phyloP scores from a whole-genome alignment of 805 yeast genomes.

The Wickerhamomyces kurtzmanii region DNA sequence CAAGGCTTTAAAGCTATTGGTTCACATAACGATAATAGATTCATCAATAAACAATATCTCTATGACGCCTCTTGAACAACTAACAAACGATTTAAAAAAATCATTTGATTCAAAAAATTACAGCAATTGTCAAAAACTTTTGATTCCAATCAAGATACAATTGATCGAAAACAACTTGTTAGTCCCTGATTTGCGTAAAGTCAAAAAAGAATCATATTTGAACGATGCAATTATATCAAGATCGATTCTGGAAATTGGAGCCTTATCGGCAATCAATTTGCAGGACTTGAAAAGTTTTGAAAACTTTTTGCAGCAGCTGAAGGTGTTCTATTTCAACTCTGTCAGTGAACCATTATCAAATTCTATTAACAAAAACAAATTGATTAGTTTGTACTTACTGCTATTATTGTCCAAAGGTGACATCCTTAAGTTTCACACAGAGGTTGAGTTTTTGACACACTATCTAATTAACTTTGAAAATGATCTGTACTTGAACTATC shows the following conservation, averaged over 20 bases:
- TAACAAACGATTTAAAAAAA: constrained; percentile 59
- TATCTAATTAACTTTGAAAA: constrained; percentile 39
- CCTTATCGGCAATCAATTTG: constrained; percentile 62
- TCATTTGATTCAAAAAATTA: constrained; percentile 58
- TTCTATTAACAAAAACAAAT: constrained; percentile 58
- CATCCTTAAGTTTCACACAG: constrained; percentile 83
- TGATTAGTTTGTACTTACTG: constrained; percentile 68
- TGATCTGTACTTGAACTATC: constrained; percentile 70
- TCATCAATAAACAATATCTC: constrained; percentile 21
- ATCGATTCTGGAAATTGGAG: constrained; percentile 81
- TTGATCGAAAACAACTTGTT: constrained; percentile 70
- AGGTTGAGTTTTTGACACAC: constrained; percentile 63
- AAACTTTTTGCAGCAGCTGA: constrained; percentile 62
- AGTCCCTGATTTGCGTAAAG: constrained; percentile 45
- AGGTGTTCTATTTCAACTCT: constrained; percentile 57
- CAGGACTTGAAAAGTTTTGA: constrained; percentile 58
- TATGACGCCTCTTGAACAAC: constrained; percentile 48
- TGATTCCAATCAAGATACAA: constrained; percentile 70
- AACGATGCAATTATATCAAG: constrained; percentile 73
- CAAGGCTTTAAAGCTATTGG: too few species aligned
- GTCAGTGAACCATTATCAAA: constrained; percentile 21
- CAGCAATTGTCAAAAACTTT: constrained; percentile 44
- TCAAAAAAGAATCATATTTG: constrained; percentile 27
- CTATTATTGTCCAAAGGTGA: constrained; percentile 75
- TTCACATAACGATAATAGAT: too few species aligned